Evolutionary conservation across 768 basidiomycete species (phyloP).

Genomic region (Boletus vinaceobasis): DNA sequence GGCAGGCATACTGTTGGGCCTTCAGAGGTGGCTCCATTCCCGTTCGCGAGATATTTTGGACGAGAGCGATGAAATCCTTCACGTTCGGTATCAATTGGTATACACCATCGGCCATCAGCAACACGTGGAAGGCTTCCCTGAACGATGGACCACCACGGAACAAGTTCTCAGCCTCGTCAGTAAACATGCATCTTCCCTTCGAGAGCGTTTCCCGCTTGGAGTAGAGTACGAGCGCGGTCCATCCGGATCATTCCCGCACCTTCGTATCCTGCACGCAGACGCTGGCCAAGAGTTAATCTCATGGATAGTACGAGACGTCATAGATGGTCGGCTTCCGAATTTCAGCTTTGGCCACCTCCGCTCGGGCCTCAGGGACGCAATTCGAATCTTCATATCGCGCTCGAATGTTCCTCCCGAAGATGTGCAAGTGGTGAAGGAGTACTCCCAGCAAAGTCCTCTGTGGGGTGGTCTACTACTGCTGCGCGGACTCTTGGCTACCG

Average conservation of each 20-base stretch:
- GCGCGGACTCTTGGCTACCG: constrained; percentile 34
- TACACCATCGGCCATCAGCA: constrained; percentile 34
- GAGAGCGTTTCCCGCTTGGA: background rate
- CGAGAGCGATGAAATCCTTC: constrained; percentile 32
- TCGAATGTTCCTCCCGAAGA: background rate
- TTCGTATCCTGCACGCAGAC: constrained; percentile 20
- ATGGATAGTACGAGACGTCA: constrained; percentile 13
- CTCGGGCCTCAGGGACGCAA: background rate
- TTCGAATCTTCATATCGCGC: constrained; percentile 25
- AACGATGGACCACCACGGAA: constrained; percentile 35
- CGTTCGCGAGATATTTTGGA: constrained; percentile 29
- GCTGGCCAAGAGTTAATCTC: constrained; percentile 12
- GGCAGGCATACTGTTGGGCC: constrained; percentile 21
- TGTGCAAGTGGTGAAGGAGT: constrained; percentile 6
- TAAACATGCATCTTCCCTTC: constrained; percentile 13
- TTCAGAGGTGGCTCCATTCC: constrained; percentile 25
- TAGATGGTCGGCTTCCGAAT: constrained; percentile 13
- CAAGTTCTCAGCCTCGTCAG: constrained; percentile 29
- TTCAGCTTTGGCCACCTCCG: constrained; percentile 14
- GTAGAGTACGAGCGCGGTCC: constrained; percentile 18
- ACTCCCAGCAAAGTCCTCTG: background rate
- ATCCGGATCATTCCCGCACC: constrained; percentile 20
- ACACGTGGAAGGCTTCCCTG: constrained; percentile 28
- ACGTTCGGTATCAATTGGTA: constrained; percentile 36
- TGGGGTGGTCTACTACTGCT: constrained; percentile 30